Evolutionary conservation across 1,139 yeast genomes (phyloP).

Genomic region (Yamadazyma atlantica): DNA sequence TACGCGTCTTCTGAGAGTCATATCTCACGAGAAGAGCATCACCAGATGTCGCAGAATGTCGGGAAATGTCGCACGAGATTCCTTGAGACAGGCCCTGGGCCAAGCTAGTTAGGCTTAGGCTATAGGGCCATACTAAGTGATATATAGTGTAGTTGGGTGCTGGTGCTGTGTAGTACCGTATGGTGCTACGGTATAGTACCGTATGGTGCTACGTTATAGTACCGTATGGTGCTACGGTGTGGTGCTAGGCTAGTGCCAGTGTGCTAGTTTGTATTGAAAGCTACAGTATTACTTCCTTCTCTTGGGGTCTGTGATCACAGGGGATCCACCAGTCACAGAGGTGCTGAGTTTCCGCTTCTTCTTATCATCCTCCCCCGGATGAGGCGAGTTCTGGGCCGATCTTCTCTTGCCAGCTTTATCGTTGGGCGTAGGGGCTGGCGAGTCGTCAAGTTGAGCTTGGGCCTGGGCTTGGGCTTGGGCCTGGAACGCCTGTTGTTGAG

Average conservation of each 20-base stretch:
- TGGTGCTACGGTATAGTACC: neutral
- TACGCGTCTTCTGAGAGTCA: no score
- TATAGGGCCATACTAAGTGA: no score
- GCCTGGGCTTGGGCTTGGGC: conserved; percentile 8
- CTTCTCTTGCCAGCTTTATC: conserved; percentile 1
- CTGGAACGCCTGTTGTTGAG: conserved; percentile 8
- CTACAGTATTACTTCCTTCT: conserved; percentile 9
- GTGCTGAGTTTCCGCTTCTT: conserved; percentile 18
- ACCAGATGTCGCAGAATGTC: no score
- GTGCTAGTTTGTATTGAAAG: no score
- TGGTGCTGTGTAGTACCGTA: neutral
- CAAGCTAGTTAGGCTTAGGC: no score
- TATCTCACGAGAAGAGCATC: no score
- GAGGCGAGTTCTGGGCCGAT: conserved; percentile 17
- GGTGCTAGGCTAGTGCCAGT: neutral
- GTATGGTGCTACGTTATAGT: neutral
- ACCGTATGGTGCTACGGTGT: neutral
- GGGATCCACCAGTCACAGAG: conserved; percentile 13
- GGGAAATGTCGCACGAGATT: no score
- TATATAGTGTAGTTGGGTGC: neutral
- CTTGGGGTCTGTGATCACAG: conserved; percentile 11
- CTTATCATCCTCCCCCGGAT: conserved; percentile 21
- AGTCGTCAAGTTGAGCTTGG: conserved; percentile 8
- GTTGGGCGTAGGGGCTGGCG: neutral
- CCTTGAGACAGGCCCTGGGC: no score